Conservation (phyloP, 163 green algal species). For the Chlorella variabilis region DNA sequence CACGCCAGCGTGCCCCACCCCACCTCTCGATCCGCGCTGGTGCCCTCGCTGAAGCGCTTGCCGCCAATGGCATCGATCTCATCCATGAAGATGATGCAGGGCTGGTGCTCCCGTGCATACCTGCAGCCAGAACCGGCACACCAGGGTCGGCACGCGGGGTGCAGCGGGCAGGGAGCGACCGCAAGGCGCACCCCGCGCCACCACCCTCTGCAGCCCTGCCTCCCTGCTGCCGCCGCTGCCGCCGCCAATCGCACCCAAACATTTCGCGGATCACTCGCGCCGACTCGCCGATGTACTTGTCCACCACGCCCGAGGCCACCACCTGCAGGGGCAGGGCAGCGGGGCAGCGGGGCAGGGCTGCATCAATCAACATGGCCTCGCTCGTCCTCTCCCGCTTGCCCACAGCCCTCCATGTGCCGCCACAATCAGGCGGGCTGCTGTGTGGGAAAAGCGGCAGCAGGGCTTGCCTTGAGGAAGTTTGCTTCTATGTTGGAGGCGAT, state of each 20-base stretch:
- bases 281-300: conserved; percentile 98
- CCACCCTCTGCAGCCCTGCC: too few species aligned
- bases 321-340: conserved; percentile 67
- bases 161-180: background rate
- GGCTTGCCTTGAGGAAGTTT: conserved; percentile 97
- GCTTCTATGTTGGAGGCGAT: conserved; percentile 99
- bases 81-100: conserved; percentile 99
- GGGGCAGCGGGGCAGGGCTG: too few species aligned
- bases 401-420: too few species aligned
- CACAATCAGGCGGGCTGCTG: conserved; percentile 8
- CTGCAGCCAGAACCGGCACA: conserved; percentile 64
- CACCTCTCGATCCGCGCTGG: conserved; percentile 95
- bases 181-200: too few species aligned
- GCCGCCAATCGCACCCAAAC: conserved; percentile 49
- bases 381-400: too few species aligned
- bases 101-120: conserved; percentile 96
- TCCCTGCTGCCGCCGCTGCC: too few species aligned
- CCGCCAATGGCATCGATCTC: conserved; percentile 99
- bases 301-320: conserved; percentile 96
- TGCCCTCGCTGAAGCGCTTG: conserved; percentile 95
- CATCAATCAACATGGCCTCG: too few species aligned
- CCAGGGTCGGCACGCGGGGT: background rate
- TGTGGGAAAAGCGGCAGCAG: too few species aligned
- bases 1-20: background rate
- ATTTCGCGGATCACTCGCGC: conserved; percentile 56